These are phyloP conservation scores for Puya raimondii DNA, from an alignment of 176 grass and related monocot species.

Conservation along the genomic window DNA sequence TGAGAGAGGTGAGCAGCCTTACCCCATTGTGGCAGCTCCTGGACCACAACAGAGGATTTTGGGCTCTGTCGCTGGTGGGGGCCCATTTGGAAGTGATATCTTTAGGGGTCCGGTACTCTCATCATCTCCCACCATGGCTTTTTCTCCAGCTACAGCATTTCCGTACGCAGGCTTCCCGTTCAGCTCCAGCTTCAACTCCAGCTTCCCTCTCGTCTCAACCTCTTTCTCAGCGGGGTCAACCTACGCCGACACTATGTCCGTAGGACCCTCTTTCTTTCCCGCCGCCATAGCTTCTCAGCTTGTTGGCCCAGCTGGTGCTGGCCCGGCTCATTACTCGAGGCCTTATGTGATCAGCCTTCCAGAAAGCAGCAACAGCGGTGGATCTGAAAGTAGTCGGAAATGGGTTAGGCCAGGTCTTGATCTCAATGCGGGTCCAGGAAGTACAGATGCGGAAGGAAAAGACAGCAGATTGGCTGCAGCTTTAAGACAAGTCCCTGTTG, in stretches of 20 bases:
- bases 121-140: conserved; percentile 41
- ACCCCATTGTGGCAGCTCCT: conserved; percentile 33
- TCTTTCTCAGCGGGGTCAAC: conserved; percentile 48
- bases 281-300: conserved; percentile 33
- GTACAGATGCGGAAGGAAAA: conserved; percentile 47
- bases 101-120: conserved; percentile 48
- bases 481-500: conserved; percentile 46
- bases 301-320: conserved; percentile 34
- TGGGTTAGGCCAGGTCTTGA: conserved; percentile 64
- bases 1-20: conserved; percentile 53
- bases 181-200: conserved; percentile 36
- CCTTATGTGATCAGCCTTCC: conserved; percentile 63
- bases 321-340: conserved; percentile 47
- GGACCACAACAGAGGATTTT: conserved; percentile 44
- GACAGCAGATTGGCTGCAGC: conserved; percentile 34
- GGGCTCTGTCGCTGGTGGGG: conserved; percentile 19
- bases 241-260: conserved; percentile 32
- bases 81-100: conserved; percentile 40
- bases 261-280: conserved; percentile 29
- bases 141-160: conserved; percentile 46
- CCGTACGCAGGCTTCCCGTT: conserved; percentile 54
- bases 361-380: conserved; percentile 51
- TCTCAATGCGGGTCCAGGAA: conserved; percentile 73
- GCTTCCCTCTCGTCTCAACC: conserved; percentile 25
- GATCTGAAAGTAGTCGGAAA: conserved; percentile 44